These are phyloP conservation scores for Sequoiadendron giganteum DNA, from an alignment of 75 land plant species.

Conservation along the genomic window DNA sequence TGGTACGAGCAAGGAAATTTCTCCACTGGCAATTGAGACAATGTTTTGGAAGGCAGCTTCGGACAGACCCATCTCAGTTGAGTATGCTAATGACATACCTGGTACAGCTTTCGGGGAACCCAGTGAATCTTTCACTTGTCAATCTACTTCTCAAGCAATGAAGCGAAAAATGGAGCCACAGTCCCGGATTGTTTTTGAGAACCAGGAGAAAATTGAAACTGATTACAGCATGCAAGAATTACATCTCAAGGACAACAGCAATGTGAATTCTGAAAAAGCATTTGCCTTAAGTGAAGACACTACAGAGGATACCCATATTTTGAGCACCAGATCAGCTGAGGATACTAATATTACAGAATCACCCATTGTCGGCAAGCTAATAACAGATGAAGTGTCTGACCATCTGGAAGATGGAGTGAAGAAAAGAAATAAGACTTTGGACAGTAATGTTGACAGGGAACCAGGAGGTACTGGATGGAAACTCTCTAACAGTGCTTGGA, in stretches of 20 bases:
- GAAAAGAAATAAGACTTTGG: not conserved
- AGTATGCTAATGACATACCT: slow-evolving; percentile 99
- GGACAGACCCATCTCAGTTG: slow-evolving; percentile 84
- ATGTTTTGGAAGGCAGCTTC: slow-evolving; percentile 88
- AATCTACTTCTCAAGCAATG: slow-evolving; percentile 23
- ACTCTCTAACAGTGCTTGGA: slow-evolving; percentile 93
- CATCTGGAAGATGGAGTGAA: not conserved
- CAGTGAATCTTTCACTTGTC: slow-evolving; percentile 20
- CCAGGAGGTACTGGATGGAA: slow-evolving; percentile 67
- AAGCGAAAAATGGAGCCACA: slow-evolving; percentile 21
- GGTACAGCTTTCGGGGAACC: slow-evolving; percentile 88
- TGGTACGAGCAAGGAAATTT: slow-evolving; percentile 44
- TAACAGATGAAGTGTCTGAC: slow-evolving; percentile 16
- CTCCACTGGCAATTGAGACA: slow-evolving; percentile 69
- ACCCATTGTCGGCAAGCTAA: not conserved
- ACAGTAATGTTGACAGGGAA: slow-evolving; percentile 25
- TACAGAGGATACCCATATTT: slow-evolving; percentile 4
- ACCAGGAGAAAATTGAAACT: not conserved
- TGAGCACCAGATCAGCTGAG: not conserved
- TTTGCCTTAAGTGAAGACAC: not conserved
- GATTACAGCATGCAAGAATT: not conserved
- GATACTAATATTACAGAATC: slow-evolving; percentile 11
- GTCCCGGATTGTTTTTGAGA: not conserved
- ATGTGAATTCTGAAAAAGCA: not conserved
- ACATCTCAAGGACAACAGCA: slow-evolving; percentile 13